Percentiles rank a stretch among this genome's conserved stretches.
These are phyloP conservation scores for Cicer cuneatum DNA, from an alignment of 306 rosid genomes.

Conservation along the genomic window DNA sequence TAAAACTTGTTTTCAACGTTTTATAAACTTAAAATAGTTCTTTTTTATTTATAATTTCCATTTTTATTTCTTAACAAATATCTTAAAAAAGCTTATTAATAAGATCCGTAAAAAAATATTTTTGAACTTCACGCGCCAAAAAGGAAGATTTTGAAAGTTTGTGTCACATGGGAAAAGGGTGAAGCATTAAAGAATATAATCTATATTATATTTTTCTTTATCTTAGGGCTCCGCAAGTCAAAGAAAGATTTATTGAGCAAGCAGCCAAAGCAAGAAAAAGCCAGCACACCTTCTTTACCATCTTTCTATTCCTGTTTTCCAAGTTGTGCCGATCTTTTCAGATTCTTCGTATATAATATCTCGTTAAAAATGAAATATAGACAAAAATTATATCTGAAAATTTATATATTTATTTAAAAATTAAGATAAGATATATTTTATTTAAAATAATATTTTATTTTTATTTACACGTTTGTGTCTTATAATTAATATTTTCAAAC, in stretches of 20 bases:
- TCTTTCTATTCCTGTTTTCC: slow-evolving; percentile 45
- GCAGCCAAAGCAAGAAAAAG: slow-evolving; percentile 76
- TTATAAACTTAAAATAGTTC: too few relatives aligned
- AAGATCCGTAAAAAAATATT: too few relatives aligned
- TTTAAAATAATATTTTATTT: slow-evolving; percentile 36
- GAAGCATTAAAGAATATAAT: slow-evolving; percentile 53
- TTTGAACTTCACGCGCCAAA: slow-evolving; percentile 35
- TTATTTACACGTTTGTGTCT: slow-evolving; percentile 36
- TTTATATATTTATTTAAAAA: too few relatives aligned
- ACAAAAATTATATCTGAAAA: too few relatives aligned
- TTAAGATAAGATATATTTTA: too few relatives aligned
- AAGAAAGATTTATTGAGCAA: slow-evolving; percentile 85
- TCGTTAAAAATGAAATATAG: too few relatives aligned
- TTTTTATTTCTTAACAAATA: too few relatives aligned
- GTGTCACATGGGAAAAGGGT: slow-evolving; percentile 46
- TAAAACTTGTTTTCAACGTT: too few relatives aligned
- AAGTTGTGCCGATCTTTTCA: slow-evolving; percentile 54
- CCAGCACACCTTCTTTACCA: slow-evolving; percentile 53
- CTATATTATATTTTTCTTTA: slow-evolving; percentile 28
- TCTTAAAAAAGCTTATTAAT: too few relatives aligned
- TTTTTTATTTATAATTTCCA: too few relatives aligned
- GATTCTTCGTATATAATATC: slow-evolving; percentile 47
- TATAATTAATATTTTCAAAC: slow-evolving; percentile 14
- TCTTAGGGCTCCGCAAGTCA: slow-evolving; percentile 66
- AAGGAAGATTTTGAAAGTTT: slow-evolving; percentile 39